Percentiles rank a stretch among this genome's conserved stretches.
These are phyloP conservation scores for Erucastrum elatum DNA, from an alignment of 345 rosid genomes.

Conservation along the genomic window DNA sequence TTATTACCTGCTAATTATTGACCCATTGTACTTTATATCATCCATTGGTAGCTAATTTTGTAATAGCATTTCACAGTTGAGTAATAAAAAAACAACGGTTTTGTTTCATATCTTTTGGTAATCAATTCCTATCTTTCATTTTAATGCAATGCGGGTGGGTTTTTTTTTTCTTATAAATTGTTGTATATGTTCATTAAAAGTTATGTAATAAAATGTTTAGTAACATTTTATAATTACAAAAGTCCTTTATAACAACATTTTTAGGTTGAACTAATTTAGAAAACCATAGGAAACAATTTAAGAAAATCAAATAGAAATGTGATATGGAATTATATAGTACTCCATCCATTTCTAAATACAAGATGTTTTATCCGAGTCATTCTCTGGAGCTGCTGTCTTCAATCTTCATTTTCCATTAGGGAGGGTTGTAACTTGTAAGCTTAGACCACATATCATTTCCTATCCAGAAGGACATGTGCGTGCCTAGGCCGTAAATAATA, in stretches of 20 bases:
- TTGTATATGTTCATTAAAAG: not conserved
- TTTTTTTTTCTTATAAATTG: too few relatives aligned
- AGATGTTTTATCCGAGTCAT: too few relatives aligned
- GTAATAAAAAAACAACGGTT: not conserved
- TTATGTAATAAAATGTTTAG: not conserved
- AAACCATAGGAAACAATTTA: not conserved
- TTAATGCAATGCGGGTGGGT: not conserved
- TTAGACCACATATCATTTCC: not conserved
- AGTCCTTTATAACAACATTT: not conserved
- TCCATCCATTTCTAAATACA: too few relatives aligned
- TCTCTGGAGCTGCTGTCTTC: too few relatives aligned
- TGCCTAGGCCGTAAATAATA: not conserved
- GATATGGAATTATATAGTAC: not conserved
- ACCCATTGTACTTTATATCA: not conserved
- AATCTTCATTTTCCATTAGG: not conserved
- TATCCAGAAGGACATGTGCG: not conserved
- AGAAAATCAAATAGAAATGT: not conserved
- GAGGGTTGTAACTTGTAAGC: not conserved
- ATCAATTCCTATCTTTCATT: not conserved
- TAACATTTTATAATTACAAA: not conserved
- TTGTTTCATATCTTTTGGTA: not conserved
- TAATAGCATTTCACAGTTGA: not conserved
- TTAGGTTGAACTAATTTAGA: not conserved
- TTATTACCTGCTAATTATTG: not conserved
- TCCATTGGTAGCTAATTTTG: not conserved